These are phyloP conservation scores for Oenanthe javanica DNA, from an alignment of 140 eudicot genomes.

Conservation along the genomic window DNA sequence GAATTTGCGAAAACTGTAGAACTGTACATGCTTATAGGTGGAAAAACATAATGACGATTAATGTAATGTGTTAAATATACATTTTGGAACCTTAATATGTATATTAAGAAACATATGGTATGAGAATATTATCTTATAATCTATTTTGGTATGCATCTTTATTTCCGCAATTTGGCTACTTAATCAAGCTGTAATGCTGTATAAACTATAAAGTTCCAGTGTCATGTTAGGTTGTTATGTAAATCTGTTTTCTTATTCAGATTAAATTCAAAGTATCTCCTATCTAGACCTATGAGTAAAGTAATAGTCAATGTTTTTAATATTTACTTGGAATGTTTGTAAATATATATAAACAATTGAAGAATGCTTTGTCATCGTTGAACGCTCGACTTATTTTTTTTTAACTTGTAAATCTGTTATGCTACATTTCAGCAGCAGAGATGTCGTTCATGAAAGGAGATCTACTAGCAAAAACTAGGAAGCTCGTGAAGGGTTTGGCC, in stretches of 20 bases:
- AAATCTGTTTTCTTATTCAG: neutral
- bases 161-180: neutral
- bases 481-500: constrained; percentile 82
- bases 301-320: neutral
- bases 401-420: neutral
- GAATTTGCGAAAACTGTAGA: too few species aligned
- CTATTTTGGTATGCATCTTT: neutral
- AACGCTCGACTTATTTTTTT: neutral
- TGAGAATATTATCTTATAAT: neutral
- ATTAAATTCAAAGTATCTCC: neutral
- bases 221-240: neutral
- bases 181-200: neutral
- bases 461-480: constrained; percentile 73
- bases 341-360: too few species aligned
- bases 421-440: constrained; percentile 6
- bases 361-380: neutral
- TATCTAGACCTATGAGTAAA: neutral
- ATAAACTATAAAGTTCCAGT: neutral
- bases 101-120: neutral
- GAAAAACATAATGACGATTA: too few species aligned
- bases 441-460: constrained; percentile 94
- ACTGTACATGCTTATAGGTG: too few species aligned
- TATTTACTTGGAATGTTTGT: neutral
- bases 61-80: too few species aligned
- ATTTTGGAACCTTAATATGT: neutral